Base-by-base conservation (phyloP, 208 protist species). In the Blastocrithidia nonstop region DNA sequence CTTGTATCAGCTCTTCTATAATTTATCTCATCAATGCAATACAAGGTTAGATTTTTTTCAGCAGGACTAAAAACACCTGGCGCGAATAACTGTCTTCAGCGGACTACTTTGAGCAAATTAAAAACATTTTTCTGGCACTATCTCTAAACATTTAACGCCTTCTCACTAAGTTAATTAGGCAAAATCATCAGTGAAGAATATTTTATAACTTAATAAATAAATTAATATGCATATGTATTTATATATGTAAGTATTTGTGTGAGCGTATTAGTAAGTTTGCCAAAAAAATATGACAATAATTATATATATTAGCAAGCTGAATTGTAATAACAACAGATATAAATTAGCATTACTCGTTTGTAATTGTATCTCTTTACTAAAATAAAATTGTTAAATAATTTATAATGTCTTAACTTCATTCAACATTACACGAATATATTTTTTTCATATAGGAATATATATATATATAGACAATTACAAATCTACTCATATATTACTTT, bases 21-120 rank as follows among this genome's bases (percentile, higher is more conserved):
- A 36, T 80, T 86, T 35, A 90, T 69, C 23, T 83, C 66, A 45
- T 85, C 80, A n/a, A 90, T 47, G 50, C 75, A 90, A 44, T 85
- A 50, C 29, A 62, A 60, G 13, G 71, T 73, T 28, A 86, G 52
- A 19, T 55, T 53, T 69, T 67, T 80, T 40, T 88, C 80, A 8
- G 75, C 51, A 21, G 50, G 66, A 23, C 46, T 64, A 20, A 78
- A 49, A 2, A 56, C 54, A 13, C 54, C 8, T 7, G 45, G 28
- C 9, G 46, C 31, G 31, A 57, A 54, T 13, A 36, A 24, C 15
- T 46, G 33, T 13, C 55, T 28, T 21, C 42, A 33, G 27, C 55
- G 26, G 41, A 63, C 40, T 23, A 75, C 47, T 37, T 66, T 59
- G 11, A 87, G 54, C 3, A 82, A 54, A 2, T 44, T 58, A 43